Evolutionary conservation across 2,329 filamentous ascomycete species (phyloP), one percentile per base, ranked within the genome.

Genomic region (Iodosphaeria phyllophila): DNA sequence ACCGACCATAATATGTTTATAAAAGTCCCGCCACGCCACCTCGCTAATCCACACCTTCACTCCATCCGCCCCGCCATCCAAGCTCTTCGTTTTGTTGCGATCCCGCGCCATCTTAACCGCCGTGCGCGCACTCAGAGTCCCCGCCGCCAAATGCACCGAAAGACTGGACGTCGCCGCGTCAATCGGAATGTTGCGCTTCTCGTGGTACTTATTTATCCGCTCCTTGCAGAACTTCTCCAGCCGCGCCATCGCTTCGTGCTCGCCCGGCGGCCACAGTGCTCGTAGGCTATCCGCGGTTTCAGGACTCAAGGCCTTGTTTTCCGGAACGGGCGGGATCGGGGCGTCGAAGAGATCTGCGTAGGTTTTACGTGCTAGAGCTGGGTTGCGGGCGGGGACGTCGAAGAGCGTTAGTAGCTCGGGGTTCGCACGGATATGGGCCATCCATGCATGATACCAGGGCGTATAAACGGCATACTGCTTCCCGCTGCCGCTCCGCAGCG

Each of bases 11-110:
- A 92, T 77, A 43, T 89, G 78, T 39, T 74, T 80, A 51, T 91
- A 91, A 40, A 91, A 91, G 39, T 91, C 80, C 9, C 80, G 59
- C 80, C 80, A 89, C 0, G 78, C 80, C 4, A 91, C 60, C 46
- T 91, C 80, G 26, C 72, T 72, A 33, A 89, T 80, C 79, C 79
- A 91, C 0, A 59, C 57, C 25, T 63, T 56, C 28, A 78, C 73
- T 0, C 77, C 78, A 10, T 64, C 48, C 12, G 63, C 60, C 0
- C 75, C 74, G 1, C 55, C 64, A 30, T 82, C 66, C 2, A 92
- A 58, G 29, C 68, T 65, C 42, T 64, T 67, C 1, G 62, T 64
- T 30, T 38, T 44, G 26, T 46, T 45, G 6, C 35, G 34, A 13
- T 43, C 40, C 15, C 4, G 73, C 60, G 30, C 73, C 64, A 29